Base-by-base conservation (phyloP, 2,329 filamentous ascomycete genomes). In the Apiospora rasikravindrae region DNA sequence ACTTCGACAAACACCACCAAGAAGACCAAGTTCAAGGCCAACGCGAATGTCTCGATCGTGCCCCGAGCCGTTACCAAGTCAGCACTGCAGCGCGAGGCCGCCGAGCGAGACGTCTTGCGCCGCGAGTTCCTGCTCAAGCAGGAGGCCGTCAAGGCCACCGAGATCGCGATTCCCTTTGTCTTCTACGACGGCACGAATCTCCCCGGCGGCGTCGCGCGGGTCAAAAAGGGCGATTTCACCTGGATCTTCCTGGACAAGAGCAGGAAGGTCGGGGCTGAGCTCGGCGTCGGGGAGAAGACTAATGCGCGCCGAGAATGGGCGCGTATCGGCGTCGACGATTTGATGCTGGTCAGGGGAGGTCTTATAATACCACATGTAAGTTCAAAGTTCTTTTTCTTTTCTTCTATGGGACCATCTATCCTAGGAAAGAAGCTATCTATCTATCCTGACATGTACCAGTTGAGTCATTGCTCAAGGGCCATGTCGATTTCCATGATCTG, bases 151-250 rank as follows among this genome's bases (percentile, higher is more conserved):
- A 98, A 97, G 83, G 90, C 90, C 26, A 95, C 95, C 11, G 95
- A 98, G 79, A 93, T 99, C 71, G 88, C 93, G 22, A 92, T 99
- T 44, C 96, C 96, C 0, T 99, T 98, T 81, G 94, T 98, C 4
- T 98, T 98, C 80, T 98, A 98, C 83, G 96, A 98, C 77, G 96
- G 96, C 22, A 94, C 94, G 29, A 96, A 97, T 80, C 93, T 93
- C 14, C 93, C 95, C 0, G 94, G 95, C 22, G 95, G 96, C 1
- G 89, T 89, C 19, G 95, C 96, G 67, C 91, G 92, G 73, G 89
- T 98, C 69, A 97, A 95, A 82, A 99, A 99, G 83, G 96, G 96
- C 13, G 96, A 98, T 79, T 92, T 91, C 71, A 88, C 97, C 37
- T 98, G 96, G 96, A 85, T 98, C 1, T 98, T 98, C 75, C 85